Percentiles rank a stretch among this genome's conserved stretches.
Evolutionary conservation across 2,329 filamentous ascomycete genomes (phyloP).

Genomic region (Beauveria bassiana): DNA sequence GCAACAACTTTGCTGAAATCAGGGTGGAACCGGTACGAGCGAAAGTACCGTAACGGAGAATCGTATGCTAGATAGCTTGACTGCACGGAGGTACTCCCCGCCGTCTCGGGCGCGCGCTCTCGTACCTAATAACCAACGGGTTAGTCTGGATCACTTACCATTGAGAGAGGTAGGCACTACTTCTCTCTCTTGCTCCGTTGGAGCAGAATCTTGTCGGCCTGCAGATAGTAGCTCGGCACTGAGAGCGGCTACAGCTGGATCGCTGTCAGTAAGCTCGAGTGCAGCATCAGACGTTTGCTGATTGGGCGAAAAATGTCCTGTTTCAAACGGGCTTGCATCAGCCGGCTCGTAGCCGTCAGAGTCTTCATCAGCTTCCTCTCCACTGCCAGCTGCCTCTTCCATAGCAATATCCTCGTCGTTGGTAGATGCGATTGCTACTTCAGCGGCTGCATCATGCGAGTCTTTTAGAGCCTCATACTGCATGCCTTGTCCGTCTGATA

Average conservation of each 20-base stretch:
- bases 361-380: conserved; percentile 16
- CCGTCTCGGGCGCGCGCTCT: not conserved
- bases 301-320: conserved; percentile 9
- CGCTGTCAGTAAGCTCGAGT: not conserved
- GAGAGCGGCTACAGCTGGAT: conserved; percentile 4
- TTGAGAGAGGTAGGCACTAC: conserved; percentile 22
- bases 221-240: conserved; percentile 23
- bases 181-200: conserved; percentile 30
- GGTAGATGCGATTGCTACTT: not conserved
- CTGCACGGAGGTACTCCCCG: not conserved
- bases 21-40: conserved; percentile 84
- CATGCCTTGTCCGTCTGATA: not conserved
- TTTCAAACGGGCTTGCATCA: conserved; percentile 25
- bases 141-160: conserved; percentile 2
- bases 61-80: conserved; percentile 55
- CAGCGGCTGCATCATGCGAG: not conserved
- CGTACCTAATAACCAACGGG: not conserved
- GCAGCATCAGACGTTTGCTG: not conserved
- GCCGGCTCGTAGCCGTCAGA: conserved; percentile 52
- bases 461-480: not conserved
- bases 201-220: conserved; percentile 18
- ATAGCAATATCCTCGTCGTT: conserved; percentile 14
- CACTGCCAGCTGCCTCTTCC: conserved; percentile 9
- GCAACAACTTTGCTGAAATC: conserved; percentile 60
- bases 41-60: conserved; percentile 76